Base-by-base conservation (phyloP, 2,329 filamentous ascomycete species). In the Aspergillus sp. region DNA sequence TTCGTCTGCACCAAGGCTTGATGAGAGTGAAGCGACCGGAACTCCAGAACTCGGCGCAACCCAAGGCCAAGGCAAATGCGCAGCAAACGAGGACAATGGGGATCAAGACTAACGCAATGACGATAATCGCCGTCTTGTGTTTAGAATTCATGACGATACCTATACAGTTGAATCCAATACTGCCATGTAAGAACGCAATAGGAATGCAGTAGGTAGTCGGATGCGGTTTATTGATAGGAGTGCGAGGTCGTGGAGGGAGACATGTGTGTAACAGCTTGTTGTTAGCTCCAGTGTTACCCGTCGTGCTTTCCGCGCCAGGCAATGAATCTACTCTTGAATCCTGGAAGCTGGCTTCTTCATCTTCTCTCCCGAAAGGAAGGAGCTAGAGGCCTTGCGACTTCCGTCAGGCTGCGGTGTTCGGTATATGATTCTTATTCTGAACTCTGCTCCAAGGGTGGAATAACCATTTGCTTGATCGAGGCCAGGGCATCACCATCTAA, bases 61-160 rank as follows among this genome's bases (percentile, higher is more conserved):
- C 66, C 49, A 81, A 62, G 40, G 74, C 68, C n/a, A 76, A 55
- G 53, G 73, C 68, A 39, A 79, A 66, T 39, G 73, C 64, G 54
- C 67, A 66, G 40, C 77, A 71, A 46, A 80, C 72, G 39, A 81
- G 70, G 56, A 76, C 65, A 58, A 82, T 79, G 41, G 79, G 79
- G 55, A 82, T 75, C 47, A 81, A 66, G 57, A 81, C 71, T 61
- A 82, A 69, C 56, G 74, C 74, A 58, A 78, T 70, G 63, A 80
- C 66, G 62, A 78, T 74, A 63, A 73, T 67, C 56, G 70, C 68
- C 56, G 66, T 75, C 64, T 70, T 74, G 61, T 70, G 66, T 59
- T 70, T 63, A 56, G 66, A 60, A 27, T 66, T 68, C 61, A 68
- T 56, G 45, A 57, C 63, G 58, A 66, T 67, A 62, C 67, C 54